Percentiles rank a stretch among this genome's conserved stretches.
phyloP scores from a whole-genome alignment of 2,329 filamentous ascomycete genomes.

The Colletotrichum liaoningense region DNA sequence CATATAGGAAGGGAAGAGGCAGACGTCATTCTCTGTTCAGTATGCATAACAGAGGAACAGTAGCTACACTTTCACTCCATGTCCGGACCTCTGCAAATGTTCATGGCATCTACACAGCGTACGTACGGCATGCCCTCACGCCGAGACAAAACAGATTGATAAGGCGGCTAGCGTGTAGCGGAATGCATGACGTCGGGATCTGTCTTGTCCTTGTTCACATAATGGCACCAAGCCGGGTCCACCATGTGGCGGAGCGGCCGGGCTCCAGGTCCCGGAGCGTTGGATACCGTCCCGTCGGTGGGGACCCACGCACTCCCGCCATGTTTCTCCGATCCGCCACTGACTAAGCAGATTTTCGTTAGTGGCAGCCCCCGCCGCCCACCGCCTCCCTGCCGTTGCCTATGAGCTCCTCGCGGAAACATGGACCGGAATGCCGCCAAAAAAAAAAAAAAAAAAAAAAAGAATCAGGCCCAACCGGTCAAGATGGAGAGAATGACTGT shows the following conservation, averaged over 20 bases:
- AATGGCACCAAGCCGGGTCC: neutral
- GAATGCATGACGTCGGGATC: neutral
- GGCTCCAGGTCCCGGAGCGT: neutral
- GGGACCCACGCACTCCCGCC: neutral
- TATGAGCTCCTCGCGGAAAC: neutral
- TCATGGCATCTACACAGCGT: neutral
- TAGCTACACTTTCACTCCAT: neutral
- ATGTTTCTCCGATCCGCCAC: neutral
- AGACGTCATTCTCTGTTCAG: neutral
- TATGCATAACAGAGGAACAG: neutral
- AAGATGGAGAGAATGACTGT: neutral
- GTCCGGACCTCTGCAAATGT: neutral
- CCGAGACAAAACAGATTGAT: neutral
- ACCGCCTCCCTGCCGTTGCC: too few relatives aligned
- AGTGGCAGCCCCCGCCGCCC: too few relatives aligned
- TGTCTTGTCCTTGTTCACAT: neutral
- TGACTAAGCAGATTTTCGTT: neutral
- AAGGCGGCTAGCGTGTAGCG: neutral
- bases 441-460: neutral
- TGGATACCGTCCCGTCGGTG: neutral
- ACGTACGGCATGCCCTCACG: neutral
- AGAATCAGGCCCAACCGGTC: neutral
- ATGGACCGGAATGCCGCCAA: neutral
- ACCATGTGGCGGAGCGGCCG: conserved; percentile 9
- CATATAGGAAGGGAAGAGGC: neutral